Conservation (phyloP, 192 early-diverging fungal species). For the Entomortierella parvispora region DNA sequence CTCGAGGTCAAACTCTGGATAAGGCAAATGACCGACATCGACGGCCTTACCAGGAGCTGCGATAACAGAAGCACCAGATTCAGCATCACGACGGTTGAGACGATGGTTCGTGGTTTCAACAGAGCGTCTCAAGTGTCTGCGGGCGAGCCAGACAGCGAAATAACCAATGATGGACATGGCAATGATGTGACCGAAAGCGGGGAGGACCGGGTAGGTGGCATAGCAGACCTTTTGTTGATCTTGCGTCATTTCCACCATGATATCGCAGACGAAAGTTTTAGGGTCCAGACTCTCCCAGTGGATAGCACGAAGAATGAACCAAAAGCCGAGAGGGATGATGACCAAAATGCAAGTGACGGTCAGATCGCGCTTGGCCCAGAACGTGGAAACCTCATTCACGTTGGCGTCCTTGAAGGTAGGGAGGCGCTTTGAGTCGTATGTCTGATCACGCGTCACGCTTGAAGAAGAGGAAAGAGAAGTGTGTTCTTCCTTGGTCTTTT, state of each 20-base stretch:
- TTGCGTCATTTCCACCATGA: constrained; percentile 20
- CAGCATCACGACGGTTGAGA: constrained; percentile 20
- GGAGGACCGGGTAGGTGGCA: constrained; percentile 19
- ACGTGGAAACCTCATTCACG: constrained; percentile 1
- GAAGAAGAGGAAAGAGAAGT: background rate
- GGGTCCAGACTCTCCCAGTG: constrained; percentile 25
- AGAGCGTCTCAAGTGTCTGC: constrained; percentile 18
- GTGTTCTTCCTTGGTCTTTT: background rate
- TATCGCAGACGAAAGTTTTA: constrained; percentile 16
- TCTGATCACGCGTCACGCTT: constrained; percentile 10
- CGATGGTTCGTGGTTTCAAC: constrained; percentile 4
- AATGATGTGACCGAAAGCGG: constrained; percentile 9
- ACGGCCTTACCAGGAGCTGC: background rate
- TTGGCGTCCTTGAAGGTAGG: constrained; percentile 45
- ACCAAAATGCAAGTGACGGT: constrained; percentile 15
- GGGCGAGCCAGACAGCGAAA: constrained; percentile 24
- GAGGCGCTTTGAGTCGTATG: constrained; percentile 27
- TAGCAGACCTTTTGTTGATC: constrained; percentile 40
- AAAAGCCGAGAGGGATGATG: constrained; percentile 25
- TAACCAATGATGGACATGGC: constrained; percentile 24
- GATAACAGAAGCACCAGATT: constrained; percentile 1
- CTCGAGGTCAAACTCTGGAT: constrained; percentile 32
- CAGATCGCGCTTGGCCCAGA: constrained; percentile 26
- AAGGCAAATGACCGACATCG: constrained; percentile 15
- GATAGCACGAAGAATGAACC: constrained; percentile 32